These are phyloP conservation scores for Gnomoniopsis smithogilvyi DNA, from an alignment of 2,329 filamentous ascomycete genomes.

Conservation along the genomic window DNA sequence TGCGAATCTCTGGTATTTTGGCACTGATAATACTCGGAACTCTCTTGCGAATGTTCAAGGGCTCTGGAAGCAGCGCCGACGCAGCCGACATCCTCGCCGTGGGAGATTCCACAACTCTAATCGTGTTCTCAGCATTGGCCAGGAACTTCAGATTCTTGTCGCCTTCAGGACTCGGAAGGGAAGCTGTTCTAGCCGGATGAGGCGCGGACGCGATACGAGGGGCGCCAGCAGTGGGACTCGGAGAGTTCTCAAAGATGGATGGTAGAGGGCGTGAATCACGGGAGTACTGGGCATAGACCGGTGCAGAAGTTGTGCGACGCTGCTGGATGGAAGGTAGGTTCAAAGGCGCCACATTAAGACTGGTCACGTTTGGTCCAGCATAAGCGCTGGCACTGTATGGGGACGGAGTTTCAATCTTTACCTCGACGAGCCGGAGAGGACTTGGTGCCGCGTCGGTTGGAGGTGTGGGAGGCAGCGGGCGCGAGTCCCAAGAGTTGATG, in stretches of 20 bases:
- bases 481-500: slow-evolving; percentile 37
- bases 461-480: slow-evolving; percentile 49
- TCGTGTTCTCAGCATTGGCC: slow-evolving; percentile 44
- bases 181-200: slow-evolving; percentile 21
- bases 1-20: background rate
- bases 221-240: slow-evolving; percentile 29
- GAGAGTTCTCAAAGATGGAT: slow-evolving; percentile 44
- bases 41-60: slow-evolving; percentile 42
- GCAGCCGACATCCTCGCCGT: slow-evolving; percentile 30
- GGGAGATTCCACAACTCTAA: slow-evolving; percentile 53
- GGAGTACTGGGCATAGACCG: slow-evolving; percentile 39
- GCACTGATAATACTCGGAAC: slow-evolving; percentile 2
- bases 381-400: background rate
- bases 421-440: slow-evolving; percentile 12
- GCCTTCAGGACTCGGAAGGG: slow-evolving; percentile 25
- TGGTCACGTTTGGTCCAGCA: background rate
- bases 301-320: slow-evolving; percentile 49
- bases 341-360: slow-evolving; percentile 11
- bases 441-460: slow-evolving; percentile 29
- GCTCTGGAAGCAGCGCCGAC: slow-evolving; percentile 32
- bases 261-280: slow-evolving; percentile 40
- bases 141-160: slow-evolving; percentile 41
- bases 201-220: slow-evolving; percentile 46
- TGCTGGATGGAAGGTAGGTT: slow-evolving; percentile 26
- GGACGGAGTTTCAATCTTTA: slow-evolving; percentile 10